Percentiles rank a stretch among this genome's conserved stretches.
phyloP scores from a whole-genome alignment of 2,329 filamentous ascomycete genomes.

The Aureobasidium sp. region DNA sequence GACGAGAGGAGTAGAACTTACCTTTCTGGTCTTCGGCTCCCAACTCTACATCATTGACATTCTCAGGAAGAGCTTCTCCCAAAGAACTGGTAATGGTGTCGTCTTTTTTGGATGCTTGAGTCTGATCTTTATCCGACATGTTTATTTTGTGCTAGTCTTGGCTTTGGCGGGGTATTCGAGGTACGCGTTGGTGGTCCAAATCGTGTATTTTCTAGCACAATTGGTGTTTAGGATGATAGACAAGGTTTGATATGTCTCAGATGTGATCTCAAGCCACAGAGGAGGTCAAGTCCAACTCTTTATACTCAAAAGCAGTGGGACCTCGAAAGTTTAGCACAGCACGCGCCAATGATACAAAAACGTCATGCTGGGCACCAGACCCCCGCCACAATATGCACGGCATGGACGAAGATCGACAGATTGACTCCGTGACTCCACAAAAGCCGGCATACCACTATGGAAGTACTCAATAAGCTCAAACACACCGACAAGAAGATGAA shows the following conservation, averaged over 20 bases:
- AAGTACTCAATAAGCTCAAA: no score
- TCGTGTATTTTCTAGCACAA: no score
- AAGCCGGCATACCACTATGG: slow-evolving; percentile 6
- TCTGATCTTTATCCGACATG: neutral
- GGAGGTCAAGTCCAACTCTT: no score
- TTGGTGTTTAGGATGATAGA: neutral
- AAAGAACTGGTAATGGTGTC: neutral
- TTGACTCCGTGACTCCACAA: neutral
- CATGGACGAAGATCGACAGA: neutral
- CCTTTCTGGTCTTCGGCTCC: slow-evolving; percentile 9
- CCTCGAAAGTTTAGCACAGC: neutral
- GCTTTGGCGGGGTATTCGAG: no score
- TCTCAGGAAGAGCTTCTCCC: neutral
- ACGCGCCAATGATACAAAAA: neutral
- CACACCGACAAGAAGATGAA: neutral
- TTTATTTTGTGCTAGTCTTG: neutral
- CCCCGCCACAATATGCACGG: slow-evolving; percentile 2
- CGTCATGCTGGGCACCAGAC: neutral
- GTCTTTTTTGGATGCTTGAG: neutral
- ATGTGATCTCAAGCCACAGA: no score
- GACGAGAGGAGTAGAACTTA: neutral
- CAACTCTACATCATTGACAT: slow-evolving; percentile 5
- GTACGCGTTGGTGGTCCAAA: no score
- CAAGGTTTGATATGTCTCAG: neutral
- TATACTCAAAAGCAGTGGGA: no score